Evolutionary conservation across 805 yeast genomes (phyloP), one percentile per base, ranked within the genome.

Genomic region (Torulaspora quercuum): DNA sequence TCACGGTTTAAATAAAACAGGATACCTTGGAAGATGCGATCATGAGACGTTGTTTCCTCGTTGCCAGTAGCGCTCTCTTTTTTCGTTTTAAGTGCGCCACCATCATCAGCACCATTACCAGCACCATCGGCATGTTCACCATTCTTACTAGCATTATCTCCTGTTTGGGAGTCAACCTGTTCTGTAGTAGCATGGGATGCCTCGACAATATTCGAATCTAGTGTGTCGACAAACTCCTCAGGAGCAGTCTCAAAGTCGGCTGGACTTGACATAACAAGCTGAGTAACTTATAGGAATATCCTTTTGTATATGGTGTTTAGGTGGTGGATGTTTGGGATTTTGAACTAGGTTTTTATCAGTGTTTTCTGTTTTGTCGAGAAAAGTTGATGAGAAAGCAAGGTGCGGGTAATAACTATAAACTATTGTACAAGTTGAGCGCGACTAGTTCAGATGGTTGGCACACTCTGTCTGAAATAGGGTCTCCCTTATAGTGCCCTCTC

Each of bases 231-330:
- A 32, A 41, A 55, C 30, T 46, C 46, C 31, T 48, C 57, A n/a
- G 50, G 44, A 18, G 59, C 54, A 12, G 54, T 48, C 14, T 49
- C 57, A 35, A 49, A 54, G 29, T 53, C 59, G 24, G 48, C 50
- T 25, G 41, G 47, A 27, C 44, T 37, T 15, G 52, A 44, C 52
- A 48, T 49, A 29, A 8, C 30, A 16, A 27, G 16, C 12, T 13
- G 31, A 16, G 11, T 15, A 13, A 9, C 21, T 13, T n/a, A n/a
- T n/a, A n/a, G n/a, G n/a, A n/a, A n/a, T n/a, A n/a, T n/a, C 22
- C 26, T 37, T 37, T 37, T 36, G 36, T 44, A 30, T 37, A 37
- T 41, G 48, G 48, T 44, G 48, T 44, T 44, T 44, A 44, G 48
- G 48, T 44, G 48, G 45, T 44, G 42, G 42, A 37, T 37, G 41